Evolutionary conservation across 257 asterid genomes (phyloP).

Genomic region (Ligustrum vulgare): DNA sequence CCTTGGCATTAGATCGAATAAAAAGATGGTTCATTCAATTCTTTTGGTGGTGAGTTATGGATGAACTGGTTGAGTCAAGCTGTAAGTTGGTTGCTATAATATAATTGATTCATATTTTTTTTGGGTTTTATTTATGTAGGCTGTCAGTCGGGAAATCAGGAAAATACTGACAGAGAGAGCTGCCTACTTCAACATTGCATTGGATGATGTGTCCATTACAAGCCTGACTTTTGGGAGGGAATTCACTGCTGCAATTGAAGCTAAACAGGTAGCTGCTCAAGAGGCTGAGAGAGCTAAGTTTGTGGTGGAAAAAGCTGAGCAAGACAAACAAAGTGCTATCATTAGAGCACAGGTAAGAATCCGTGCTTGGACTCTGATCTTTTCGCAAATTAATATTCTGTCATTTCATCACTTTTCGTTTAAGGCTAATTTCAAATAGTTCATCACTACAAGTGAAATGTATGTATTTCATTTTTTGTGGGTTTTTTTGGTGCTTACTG

Average conservation of each 20-base stretch:
- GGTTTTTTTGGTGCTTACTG: background rate
- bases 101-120: background rate
- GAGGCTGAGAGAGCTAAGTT: constrained; percentile 97
- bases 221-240: constrained; percentile 81
- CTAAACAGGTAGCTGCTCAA: constrained; percentile 95
- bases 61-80: background rate
- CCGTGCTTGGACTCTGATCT: background rate
- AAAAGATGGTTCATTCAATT: background rate
- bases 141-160: constrained; percentile 83
- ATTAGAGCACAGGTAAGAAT: constrained; percentile 81
- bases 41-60: background rate
- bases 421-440: background rate
- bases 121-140: constrained; percentile 32
- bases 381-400: background rate
- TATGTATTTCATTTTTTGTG: background rate
- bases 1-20: background rate
- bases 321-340: constrained; percentile 83
- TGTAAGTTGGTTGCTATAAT: background rate
- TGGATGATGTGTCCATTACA: constrained; percentile 92
- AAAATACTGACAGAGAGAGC: constrained; percentile 82
- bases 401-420: background rate
- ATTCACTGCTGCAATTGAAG: constrained; percentile 94
- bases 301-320: constrained; percentile 93
- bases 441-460: background rate
- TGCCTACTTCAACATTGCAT: constrained; percentile 78